Evolutionary conservation across 495 filamentous ascomycete genomes (phyloP).

Genomic region (Penicillium psychrofluorescens): DNA sequence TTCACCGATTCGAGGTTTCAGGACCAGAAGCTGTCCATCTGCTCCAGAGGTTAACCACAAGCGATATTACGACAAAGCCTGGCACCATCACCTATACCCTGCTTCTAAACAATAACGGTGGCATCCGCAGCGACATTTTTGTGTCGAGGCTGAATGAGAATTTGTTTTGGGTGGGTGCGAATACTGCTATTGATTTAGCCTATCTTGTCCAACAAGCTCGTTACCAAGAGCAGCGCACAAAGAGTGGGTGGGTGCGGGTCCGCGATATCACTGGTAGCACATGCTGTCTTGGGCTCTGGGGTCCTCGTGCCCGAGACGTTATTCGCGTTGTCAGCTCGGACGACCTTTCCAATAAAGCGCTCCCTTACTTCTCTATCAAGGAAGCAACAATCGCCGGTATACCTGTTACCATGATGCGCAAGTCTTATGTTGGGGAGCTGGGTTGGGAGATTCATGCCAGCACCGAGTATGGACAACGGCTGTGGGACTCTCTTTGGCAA

Average conservation of each 20-base stretch:
- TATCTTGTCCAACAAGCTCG: constrained; percentile 37
- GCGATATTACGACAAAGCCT: constrained; percentile 25
- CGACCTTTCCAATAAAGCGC: constrained; percentile 32
- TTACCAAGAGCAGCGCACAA: constrained; percentile 15
- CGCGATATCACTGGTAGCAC: constrained; percentile 43
- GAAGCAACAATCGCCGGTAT: constrained; percentile 26
- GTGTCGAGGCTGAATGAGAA: constrained; percentile 28
- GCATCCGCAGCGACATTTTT: constrained; percentile 35
- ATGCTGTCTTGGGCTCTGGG: constrained; percentile 46
- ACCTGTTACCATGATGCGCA: constrained; percentile 32
- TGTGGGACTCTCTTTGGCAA: constrained; percentile 40
- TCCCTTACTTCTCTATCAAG: constrained; percentile 34
- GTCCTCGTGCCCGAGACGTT: constrained; percentile 35
- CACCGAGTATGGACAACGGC: constrained; percentile 35
- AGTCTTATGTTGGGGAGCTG: constrained; percentile 42
- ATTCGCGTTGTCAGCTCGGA: constrained; percentile 22
- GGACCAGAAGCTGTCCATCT: constrained; percentile 38
- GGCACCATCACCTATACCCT: constrained; percentile 38
- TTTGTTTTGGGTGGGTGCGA: constrained; percentile 40
- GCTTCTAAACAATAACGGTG: constrained; percentile 32
- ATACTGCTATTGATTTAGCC: constrained; percentile 33
- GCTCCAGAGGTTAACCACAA: constrained; percentile 38
- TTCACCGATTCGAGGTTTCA: constrained; percentile 39
- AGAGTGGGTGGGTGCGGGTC: constrained; percentile 28
- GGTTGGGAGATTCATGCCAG: constrained; percentile 46